Percentiles rank a stretch among this genome's conserved stretches.
Evolutionary conservation across 495 filamentous ascomycete genomes (phyloP).

Genomic region (Podospora tetraspora): DNA sequence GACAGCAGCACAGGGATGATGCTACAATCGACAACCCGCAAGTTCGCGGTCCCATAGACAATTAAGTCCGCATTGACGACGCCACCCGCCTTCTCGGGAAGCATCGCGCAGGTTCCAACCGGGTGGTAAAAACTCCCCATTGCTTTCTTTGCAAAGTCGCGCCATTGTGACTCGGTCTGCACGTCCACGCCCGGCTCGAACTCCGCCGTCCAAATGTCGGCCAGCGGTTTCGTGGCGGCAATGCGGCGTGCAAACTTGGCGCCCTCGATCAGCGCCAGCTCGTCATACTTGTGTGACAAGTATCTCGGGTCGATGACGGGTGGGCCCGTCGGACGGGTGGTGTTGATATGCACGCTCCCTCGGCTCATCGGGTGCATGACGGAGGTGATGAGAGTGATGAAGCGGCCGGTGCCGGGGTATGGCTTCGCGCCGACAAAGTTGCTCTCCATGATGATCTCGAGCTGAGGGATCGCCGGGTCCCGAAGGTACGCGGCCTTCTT

Average conservation of each 20-base stretch:
- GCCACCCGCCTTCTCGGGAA: not conserved
- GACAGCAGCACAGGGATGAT: not conserved
- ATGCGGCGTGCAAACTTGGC: constrained; percentile 13
- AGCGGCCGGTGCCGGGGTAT: constrained; percentile 24
- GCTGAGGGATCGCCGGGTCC: not conserved
- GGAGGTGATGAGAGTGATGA: constrained; percentile 37
- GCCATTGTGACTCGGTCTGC: too few relatives aligned
- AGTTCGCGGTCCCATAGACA: not conserved
- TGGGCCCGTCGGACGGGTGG: not conserved
- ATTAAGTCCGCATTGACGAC: not conserved
- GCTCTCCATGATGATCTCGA: constrained; percentile 23
- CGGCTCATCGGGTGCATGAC: constrained; percentile 27
- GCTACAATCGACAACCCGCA: not conserved
- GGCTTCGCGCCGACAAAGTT: not conserved
- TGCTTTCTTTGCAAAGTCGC: too few relatives aligned
- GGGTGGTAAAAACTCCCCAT: not conserved
- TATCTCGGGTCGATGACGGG: constrained; percentile 15
- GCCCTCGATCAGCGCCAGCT: constrained; percentile 8
- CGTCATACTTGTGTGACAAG: constrained; percentile 14
- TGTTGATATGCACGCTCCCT: not conserved
- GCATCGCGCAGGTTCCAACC: constrained; percentile 8
- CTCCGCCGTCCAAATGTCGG: not conserved
- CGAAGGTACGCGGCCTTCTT: not conserved
- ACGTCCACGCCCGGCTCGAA: too few relatives aligned
- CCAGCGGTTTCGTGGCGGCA: constrained; percentile 6